Conservation (phyloP, 2,329 filamentous ascomycete genomes). For the Penicillium expansum region DNA sequence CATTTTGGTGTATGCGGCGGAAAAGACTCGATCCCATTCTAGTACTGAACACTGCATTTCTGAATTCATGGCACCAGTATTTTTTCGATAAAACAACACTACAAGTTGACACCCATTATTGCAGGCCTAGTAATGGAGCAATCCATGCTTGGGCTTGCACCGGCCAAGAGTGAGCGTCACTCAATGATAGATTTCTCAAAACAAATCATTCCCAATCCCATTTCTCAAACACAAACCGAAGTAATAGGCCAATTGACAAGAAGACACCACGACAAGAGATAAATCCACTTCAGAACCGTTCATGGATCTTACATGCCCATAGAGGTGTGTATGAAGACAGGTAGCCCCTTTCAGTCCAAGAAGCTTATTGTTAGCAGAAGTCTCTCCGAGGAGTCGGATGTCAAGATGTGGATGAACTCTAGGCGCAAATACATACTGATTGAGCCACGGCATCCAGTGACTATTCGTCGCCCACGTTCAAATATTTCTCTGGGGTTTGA, state of each 20-base stretch:
- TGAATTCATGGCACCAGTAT: not conserved
- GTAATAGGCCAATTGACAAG: not conserved
- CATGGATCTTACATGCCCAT: not conserved
- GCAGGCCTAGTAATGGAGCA: not conserved
- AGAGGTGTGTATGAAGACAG: not conserved
- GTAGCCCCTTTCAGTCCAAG: not conserved
- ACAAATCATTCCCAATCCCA: not conserved
- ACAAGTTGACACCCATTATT: too few relatives aligned
- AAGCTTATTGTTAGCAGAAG: not conserved
- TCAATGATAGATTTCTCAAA: not conserved
- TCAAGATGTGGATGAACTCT: not conserved
- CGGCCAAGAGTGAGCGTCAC: not conserved
- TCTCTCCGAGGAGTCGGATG: not conserved
- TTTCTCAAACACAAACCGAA: not conserved
- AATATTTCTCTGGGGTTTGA: conserved; percentile 41
- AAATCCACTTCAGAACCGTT: not conserved
- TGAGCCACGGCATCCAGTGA: conserved; percentile 28
- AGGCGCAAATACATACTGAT: conserved; percentile 30
- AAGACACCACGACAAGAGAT: not conserved
- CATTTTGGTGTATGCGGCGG: not conserved
- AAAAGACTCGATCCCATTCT: too few relatives aligned
- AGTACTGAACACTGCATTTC: not conserved
- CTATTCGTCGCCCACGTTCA: conserved; percentile 45
- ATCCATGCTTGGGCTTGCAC: not conserved
- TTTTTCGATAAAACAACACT: not conserved